Percentiles rank a stretch among this genome's conserved stretches.
Evolutionary conservation across 345 rosid genomes (phyloP).

Genomic region (Eucalyptus paniculata): DNA sequence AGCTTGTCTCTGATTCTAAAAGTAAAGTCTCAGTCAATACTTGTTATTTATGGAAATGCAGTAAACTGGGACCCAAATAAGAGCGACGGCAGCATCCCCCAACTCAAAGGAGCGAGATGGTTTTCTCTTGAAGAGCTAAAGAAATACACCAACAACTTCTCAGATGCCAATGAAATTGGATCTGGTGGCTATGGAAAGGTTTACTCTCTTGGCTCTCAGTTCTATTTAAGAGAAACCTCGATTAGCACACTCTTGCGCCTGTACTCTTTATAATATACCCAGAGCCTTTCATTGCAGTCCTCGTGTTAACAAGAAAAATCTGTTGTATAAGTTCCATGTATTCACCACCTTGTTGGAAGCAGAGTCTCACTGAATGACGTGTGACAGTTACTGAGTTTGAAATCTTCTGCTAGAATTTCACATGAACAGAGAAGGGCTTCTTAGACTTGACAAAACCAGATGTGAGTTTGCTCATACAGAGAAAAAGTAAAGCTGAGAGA

Average conservation of each 20-base stretch:
- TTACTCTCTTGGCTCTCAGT: not conserved
- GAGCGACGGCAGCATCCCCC: slow-evolving; percentile 49
- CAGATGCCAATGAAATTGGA: slow-evolving; percentile 57
- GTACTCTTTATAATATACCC: not conserved
- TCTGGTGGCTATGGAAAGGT: slow-evolving; percentile 96
- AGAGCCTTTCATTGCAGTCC: not conserved
- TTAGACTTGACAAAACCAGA: not conserved
- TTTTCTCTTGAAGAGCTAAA: slow-evolving; percentile 69
- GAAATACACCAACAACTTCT: slow-evolving; percentile 57
- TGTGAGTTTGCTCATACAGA: not conserved
- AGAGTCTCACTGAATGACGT: not conserved
- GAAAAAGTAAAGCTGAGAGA: not conserved
- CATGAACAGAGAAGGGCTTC: not conserved
- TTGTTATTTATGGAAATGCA: slow-evolving; percentile 8
- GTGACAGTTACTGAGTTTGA: not conserved
- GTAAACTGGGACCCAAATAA: slow-evolving; percentile 54
- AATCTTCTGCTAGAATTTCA: not conserved
- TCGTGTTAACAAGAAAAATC: not conserved
- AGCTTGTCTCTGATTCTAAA: not conserved
- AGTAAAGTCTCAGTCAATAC: not conserved
- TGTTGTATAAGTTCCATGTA: not conserved
- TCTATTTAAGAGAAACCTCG: not conserved
- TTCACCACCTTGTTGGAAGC: not conserved
- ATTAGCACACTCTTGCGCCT: not conserved
- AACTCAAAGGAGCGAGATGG: slow-evolving; percentile 64